These are phyloP conservation scores for Globisporangium acanthophoron DNA, from an alignment of 352 stramenopile genomes.

Conservation along the genomic window DNA sequence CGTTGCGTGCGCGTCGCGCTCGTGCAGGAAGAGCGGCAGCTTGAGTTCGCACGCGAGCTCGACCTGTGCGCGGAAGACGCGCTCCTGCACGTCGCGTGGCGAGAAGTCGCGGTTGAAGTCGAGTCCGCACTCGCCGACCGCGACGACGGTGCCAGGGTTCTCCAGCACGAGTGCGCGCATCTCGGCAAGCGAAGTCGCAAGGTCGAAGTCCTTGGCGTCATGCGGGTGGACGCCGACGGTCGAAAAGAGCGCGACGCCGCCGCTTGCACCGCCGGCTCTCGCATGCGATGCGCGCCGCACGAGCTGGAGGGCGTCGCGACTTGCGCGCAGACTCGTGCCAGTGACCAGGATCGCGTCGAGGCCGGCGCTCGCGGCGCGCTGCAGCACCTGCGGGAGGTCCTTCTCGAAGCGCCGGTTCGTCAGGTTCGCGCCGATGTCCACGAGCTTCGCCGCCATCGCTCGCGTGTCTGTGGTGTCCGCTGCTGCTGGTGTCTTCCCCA, in stretches of 20 bases:
- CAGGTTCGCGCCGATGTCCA: conserved; percentile 74
- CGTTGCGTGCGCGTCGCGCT: conserved; percentile 52
- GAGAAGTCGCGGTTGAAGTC: conserved; percentile 97
- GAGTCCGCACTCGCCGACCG: conserved; percentile 93
- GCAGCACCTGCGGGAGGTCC: conserved; percentile 88
- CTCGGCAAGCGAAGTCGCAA: conserved; percentile 19
- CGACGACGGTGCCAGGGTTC: conserved; percentile 65
- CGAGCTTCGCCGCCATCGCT: conserved; percentile 13
- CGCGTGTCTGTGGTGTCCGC: too few relatives aligned
- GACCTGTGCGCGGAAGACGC: conserved; percentile 88
- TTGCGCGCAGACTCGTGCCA: conserved; percentile 50
- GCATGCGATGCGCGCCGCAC: conserved; percentile 16
- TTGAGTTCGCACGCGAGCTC: conserved; percentile 72
- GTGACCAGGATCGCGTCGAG: conserved; percentile 86
- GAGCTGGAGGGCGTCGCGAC: conserved; percentile 33
- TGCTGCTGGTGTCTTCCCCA: too few relatives aligned
- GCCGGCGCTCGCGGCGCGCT: conserved; percentile 58
- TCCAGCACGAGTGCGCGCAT: conserved; percentile 39
- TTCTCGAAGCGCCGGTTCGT: conserved; percentile 57
- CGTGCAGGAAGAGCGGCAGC: conserved; percentile 94
- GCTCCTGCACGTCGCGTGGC: conserved; percentile 81
- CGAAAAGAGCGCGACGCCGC: conserved; percentile 37
- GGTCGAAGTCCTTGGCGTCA: conserved; percentile 81
- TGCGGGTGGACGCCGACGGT: conserved; percentile 95
- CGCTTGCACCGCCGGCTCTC: background rate